These are phyloP conservation scores for Chenopodium formosanum DNA, from an alignment of 148 eudicot species.

Conservation along the genomic window DNA sequence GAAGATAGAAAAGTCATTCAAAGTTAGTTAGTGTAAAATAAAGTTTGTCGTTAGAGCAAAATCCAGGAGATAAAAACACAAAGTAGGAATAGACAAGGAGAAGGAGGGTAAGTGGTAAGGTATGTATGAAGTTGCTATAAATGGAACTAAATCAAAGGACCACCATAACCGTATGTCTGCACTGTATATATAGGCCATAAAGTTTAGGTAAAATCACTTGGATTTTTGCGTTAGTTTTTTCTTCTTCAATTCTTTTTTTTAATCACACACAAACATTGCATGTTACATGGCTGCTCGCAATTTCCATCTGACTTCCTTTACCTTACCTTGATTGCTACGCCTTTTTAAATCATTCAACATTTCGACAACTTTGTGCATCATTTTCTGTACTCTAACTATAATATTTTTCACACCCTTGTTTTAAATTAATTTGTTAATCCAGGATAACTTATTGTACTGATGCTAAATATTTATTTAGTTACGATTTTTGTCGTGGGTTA, in stretches of 20 bases:
- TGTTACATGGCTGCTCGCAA: conserved; percentile 16
- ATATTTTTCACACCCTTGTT: background rate
- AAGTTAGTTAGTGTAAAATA: background rate
- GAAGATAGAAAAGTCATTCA: no score
- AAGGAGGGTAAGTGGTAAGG: conserved; percentile 16
- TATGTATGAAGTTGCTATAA: background rate
- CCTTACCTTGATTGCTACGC: background rate
- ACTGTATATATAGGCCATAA: background rate
- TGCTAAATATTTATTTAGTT: no score
- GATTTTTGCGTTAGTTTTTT: conserved; percentile 13
- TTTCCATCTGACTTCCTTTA: background rate
- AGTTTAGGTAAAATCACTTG: conserved; percentile 19
- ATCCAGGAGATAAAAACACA: background rate
- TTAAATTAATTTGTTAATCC: no score
- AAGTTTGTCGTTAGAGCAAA: conserved; percentile 21
- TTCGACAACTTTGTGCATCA: background rate
- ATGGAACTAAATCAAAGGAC: background rate
- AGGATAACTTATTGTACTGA: no score
- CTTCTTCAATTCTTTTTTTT: background rate
- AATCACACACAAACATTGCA: conserved; percentile 19
- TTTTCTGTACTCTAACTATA: background rate
- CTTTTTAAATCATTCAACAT: background rate
- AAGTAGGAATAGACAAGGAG: background rate
- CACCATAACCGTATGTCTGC: background rate
- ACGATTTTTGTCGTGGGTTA: no score